A percentile compares a stretch with the other conserved stretches of the same genome.
Evolutionary conservation across 2,329 filamentous ascomycete species (phyloP).

Genomic region (Hypoxylon sp.): DNA sequence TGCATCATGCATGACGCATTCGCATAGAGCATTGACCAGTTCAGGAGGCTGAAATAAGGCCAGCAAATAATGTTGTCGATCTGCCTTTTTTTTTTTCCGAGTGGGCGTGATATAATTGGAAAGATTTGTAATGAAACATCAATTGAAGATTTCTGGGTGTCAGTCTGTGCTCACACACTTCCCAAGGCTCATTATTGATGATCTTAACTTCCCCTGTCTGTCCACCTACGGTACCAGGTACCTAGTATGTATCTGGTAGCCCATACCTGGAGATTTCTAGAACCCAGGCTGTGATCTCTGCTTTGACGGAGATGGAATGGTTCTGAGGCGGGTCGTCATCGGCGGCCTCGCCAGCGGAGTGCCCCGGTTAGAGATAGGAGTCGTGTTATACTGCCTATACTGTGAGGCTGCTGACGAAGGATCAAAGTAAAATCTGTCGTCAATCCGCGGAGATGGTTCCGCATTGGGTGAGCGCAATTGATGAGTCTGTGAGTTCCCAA

Average conservation of each 20-base stretch:
- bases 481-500: slow-evolving; percentile 5
- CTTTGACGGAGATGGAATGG: slow-evolving; percentile 7
- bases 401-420: slow-evolving; percentile 38
- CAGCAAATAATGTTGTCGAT: slow-evolving; percentile 28
- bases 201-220: slow-evolving; percentile 14
- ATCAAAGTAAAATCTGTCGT: slow-evolving; percentile 20
- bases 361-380: slow-evolving; percentile 2
- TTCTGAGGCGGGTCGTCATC: slow-evolving; percentile 26
- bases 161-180: slow-evolving; percentile 24
- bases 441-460: slow-evolving; percentile 15
- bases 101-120: slow-evolving; percentile 41
- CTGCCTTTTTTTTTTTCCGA: neutral
- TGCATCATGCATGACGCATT: slow-evolving; percentile 30
- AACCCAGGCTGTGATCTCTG: slow-evolving; percentile 19
- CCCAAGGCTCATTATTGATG: slow-evolving; percentile 2
- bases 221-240: no score
- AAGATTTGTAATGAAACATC: slow-evolving; percentile 40
- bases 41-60: slow-evolving; percentile 42
- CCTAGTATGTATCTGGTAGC: slow-evolving; percentile 10
- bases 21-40: slow-evolving; percentile 23
- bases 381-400: slow-evolving; percentile 3
- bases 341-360: slow-evolving; percentile 28
- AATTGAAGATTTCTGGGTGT: slow-evolving; percentile 14
- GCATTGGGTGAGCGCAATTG: slow-evolving; percentile 6
- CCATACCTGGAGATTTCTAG: slow-evolving; percentile 8